phyloP scores from a whole-genome alignment of 179 eudicot genomes.

The Beta lomatogona region DNA sequence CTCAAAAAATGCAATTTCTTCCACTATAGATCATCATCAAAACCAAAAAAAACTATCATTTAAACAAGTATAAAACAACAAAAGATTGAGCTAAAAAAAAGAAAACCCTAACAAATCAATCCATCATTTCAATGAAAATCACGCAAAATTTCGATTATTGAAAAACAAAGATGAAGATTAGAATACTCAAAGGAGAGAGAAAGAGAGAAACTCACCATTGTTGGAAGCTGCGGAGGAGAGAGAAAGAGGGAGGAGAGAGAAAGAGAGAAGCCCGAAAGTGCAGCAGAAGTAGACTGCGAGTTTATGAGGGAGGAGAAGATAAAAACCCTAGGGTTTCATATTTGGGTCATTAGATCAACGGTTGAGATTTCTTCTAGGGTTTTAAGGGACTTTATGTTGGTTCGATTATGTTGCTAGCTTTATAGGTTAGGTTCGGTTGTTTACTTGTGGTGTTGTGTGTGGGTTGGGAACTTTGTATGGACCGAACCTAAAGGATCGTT shows the following conservation, averaged over 20 bases:
- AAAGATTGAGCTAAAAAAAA: background rate
- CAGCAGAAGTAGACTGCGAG: slow-evolving; percentile 24
- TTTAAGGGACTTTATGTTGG: background rate
- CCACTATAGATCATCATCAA: background rate
- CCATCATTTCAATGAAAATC: background rate
- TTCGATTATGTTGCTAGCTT: background rate
- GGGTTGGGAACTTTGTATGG: too few relatives aligned
- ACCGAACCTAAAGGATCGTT: too few relatives aligned
- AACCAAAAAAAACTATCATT: background rate
- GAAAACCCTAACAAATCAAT: background rate
- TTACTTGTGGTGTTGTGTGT: background rate
- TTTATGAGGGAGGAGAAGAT: slow-evolving; percentile 11
- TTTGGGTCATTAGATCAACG: slow-evolving; percentile 16
- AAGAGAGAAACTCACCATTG: slow-evolving; percentile 33
- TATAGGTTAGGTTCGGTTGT: background rate
- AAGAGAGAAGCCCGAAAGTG: background rate
- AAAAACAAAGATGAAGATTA: background rate
- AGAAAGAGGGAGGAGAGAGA: background rate
- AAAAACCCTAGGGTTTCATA: slow-evolving; percentile 37
- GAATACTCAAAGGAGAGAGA: background rate
- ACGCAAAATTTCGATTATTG: background rate
- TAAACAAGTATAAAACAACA: background rate
- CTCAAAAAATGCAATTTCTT: background rate
- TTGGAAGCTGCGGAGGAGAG: slow-evolving; percentile 6
- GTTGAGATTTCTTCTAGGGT: slow-evolving; percentile 32